A percentile compares a stretch with the other conserved stretches of the same genome.
phyloP scores from a whole-genome alignment of 1,284 basidiomycete genomes.

The Cystobasidium pallidum region DNA sequence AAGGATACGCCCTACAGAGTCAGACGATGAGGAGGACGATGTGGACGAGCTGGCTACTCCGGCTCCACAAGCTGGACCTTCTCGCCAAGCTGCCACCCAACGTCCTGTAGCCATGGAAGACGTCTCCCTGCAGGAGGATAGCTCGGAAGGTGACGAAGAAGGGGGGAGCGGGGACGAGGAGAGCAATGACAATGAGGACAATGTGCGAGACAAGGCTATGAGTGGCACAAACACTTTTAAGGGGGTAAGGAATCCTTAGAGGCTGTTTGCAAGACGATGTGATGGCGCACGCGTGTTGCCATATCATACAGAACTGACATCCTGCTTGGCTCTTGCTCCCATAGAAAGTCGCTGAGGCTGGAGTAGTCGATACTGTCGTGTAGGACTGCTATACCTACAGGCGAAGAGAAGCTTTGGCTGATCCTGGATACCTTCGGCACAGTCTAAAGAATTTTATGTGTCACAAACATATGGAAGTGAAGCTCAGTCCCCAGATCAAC shows the following conservation, averaged over 20 bases:
- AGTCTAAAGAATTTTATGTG: constrained; percentile 83
- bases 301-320: neutral
- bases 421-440: neutral
- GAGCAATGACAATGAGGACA: constrained; percentile 14
- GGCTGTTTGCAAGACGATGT: neutral
- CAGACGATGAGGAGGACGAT: constrained; percentile 31
- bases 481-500: constrained; percentile 88
- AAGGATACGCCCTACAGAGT: constrained; percentile 20
- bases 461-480: constrained; percentile 74
- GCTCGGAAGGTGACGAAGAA: constrained; percentile 15
- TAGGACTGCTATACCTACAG: constrained; percentile 61
- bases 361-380: constrained; percentile 82
- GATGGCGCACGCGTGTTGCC: neutral
- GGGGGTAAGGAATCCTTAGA: too few species aligned
- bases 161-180: constrained; percentile 6
- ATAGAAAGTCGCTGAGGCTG: constrained; percentile 73
- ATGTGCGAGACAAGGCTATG: constrained; percentile 8
- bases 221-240: neutral
- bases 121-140: constrained; percentile 29
- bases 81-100: constrained; percentile 4
- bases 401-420: neutral
- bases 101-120: neutral
- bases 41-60: constrained; percentile 27
- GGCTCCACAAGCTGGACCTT: neutral
- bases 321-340: neutral